Evolutionary conservation across 768 basidiomycete genomes (phyloP), one percentile per base, ranked within the genome.

Genomic region (Lentinula sp.): DNA sequence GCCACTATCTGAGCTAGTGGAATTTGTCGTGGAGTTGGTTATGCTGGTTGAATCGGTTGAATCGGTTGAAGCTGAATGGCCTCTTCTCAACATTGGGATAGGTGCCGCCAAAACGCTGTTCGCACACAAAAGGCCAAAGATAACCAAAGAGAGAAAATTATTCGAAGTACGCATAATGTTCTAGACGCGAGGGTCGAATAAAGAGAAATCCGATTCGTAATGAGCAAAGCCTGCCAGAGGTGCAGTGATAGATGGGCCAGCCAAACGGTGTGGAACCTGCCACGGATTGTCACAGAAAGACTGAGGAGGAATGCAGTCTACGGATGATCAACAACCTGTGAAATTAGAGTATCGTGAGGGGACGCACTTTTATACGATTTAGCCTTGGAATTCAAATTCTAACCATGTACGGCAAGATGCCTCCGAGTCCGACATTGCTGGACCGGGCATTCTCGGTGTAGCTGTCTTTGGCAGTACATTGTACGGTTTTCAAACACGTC

Each of bases 311-410:
- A 53, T 32, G 21, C 34, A 54, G 53, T 39, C 37, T n/a, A 54
- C 53, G 37, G 53, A 54, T 54, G 53, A 39, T 54, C 53, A 54
- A 54, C 53, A 54, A 54, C 53, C 53, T 31, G 31, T 52, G 50
- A 52, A 34, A 52, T 15, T 5, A 11, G 8, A 35, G 31, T 34
- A 6, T 34, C 23, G 15, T 34, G 28, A 16, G 16, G 13, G 13
- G 32, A 32, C 31, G 16, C 23, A 11, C 16, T 52, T 52, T 52
- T 52, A 52, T 32, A 52, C 16, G 50, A 35, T 34, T 32, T 18
- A 18, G 11, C 21, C 13, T 16, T 23, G 18, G 21, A 46, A 23
- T 23, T 23, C 2, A 46, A 46, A 45, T 45, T 16, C 7, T n/a
- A 18, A 15, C 43, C n/a, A 45, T 13, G 4, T 8, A 46, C 45